Conservation (phyloP, 352 stramenopile species). For the Phytophthora multivora region DNA sequence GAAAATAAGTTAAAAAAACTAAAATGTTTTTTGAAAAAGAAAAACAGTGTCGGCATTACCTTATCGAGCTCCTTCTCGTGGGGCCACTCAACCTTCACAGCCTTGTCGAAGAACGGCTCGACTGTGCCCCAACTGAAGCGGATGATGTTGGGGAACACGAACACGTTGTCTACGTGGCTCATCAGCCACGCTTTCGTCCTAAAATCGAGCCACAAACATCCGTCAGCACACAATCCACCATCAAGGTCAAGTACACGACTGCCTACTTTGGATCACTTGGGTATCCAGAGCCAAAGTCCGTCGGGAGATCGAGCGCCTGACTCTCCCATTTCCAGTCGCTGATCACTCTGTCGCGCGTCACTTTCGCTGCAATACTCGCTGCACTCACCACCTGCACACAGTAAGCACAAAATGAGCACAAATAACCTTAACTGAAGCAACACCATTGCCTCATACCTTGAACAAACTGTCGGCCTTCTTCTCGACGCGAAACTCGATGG, state of each 20-base stretch:
- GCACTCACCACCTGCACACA: slow-evolving; percentile 82
- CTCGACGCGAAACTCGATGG: slow-evolving; percentile 94
- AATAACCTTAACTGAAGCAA: too few species aligned
- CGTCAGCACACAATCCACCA: background rate
- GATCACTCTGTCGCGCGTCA: slow-evolving; percentile 91
- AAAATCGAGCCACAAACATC: slow-evolving; percentile 5
- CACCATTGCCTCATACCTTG: slow-evolving; percentile 54
- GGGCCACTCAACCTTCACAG: slow-evolving; percentile 68
- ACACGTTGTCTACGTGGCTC: slow-evolving; percentile 85
- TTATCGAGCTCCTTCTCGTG: slow-evolving; percentile 74
- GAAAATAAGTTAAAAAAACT: background rate
- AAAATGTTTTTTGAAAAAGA: background rate
- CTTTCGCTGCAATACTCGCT: slow-evolving; percentile 94
- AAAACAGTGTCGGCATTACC: slow-evolving; percentile 18
- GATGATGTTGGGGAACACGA: slow-evolving; percentile 92
- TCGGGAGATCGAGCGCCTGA: slow-evolving; percentile 56
- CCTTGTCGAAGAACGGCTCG: slow-evolving; percentile 57
- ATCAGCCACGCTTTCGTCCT: slow-evolving; percentile 90
- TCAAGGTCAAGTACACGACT: background rate
- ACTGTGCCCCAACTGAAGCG: slow-evolving; percentile 93
- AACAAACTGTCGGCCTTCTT: slow-evolving; percentile 97
- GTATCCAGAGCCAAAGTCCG: slow-evolving; percentile 90
- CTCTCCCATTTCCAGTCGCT: slow-evolving; percentile 91
- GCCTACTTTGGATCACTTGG: slow-evolving; percentile 91
- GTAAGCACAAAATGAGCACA: background rate